phyloP scores from a whole-genome alignment of 2,329 filamentous ascomycete species.

The Teratosphaeria epicoccoides region DNA sequence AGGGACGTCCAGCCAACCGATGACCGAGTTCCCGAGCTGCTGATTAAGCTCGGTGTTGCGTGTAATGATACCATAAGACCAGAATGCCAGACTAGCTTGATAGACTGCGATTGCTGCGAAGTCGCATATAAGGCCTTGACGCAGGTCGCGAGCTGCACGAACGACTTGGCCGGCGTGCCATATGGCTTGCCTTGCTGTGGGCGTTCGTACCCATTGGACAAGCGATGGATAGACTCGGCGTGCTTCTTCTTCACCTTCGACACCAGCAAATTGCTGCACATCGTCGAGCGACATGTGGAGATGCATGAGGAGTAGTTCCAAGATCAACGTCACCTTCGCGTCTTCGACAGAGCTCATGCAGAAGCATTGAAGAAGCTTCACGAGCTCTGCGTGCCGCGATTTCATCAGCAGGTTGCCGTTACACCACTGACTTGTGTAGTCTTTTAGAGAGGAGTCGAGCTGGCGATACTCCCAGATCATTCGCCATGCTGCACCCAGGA shows the following conservation, averaged over 20 bases:
- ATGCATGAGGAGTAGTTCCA: constrained; percentile 50
- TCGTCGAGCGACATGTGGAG: constrained; percentile 55
- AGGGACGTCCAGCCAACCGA: constrained; percentile 44
- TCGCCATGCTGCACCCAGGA: constrained; percentile 55
- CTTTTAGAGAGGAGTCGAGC: constrained; percentile 43
- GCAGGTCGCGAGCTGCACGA: constrained; percentile 43
- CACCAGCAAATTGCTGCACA: constrained; percentile 56
- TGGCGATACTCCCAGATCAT: constrained; percentile 57
- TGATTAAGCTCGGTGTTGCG: constrained; percentile 32
- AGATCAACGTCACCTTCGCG: constrained; percentile 28
- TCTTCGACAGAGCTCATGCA: constrained; percentile 31
- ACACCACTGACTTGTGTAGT: constrained; percentile 35
- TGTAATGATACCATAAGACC: constrained; percentile 54
- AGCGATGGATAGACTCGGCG: constrained; percentile 48
- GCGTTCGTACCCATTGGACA: constrained; percentile 47
- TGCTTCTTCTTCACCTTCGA: constrained; percentile 57
- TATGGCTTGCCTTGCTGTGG: constrained; percentile 48
- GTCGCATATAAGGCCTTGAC: constrained; percentile 33
- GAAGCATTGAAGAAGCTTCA: constrained; percentile 46
- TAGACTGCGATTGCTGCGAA: constrained; percentile 61
- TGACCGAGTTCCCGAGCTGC: constrained; percentile 28
- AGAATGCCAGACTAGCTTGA: constrained; percentile 56
- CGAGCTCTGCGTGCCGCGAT: constrained; percentile 53
- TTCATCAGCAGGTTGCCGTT: constrained; percentile 31
- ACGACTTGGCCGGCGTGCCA: constrained; percentile 61